Evolutionary conservation across 2,329 filamentous ascomycete species (phyloP).

Genomic region (Verticillium alfalfae): DNA sequence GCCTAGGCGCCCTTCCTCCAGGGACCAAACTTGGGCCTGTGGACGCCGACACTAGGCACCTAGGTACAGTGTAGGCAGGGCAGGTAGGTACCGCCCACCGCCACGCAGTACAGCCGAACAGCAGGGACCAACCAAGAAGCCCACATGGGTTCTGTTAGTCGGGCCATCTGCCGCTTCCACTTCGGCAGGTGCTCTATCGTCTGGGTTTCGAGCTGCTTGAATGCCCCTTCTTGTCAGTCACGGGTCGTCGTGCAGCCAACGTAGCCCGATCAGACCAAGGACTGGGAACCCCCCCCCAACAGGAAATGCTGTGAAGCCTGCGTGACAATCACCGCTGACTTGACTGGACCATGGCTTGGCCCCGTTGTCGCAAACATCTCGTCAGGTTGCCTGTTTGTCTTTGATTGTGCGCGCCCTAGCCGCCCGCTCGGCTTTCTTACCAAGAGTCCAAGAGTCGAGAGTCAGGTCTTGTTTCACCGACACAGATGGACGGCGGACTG

Average conservation of each 20-base stretch:
- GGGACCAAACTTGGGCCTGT: no score
- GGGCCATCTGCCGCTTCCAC: neutral
- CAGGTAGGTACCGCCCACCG: neutral
- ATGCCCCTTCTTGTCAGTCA: neutral
- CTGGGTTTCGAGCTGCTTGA: no score
- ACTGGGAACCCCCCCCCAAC: neutral
- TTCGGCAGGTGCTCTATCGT: neutral
- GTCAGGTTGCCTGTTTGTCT: neutral
- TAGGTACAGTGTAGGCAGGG: no score
- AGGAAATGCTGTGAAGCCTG: neutral
- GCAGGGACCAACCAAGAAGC: neutral
- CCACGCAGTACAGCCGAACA: neutral
- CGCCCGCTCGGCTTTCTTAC: neutral
- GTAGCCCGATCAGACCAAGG: neutral
- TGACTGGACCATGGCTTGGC: neutral
- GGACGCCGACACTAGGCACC: no score
- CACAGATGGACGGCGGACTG: neutral
- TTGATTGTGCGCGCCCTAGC: neutral
- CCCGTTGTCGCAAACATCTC: neutral
- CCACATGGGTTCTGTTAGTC: neutral
- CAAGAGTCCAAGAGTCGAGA: neutral
- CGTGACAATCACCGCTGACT: neutral
- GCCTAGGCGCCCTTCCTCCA: no score
- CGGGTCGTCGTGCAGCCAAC: neutral
- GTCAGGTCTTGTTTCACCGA: neutral